Evolutionary conservation across 495 filamentous ascomycete species (phyloP).

Genomic region (Lentithecium fluviatile): DNA sequence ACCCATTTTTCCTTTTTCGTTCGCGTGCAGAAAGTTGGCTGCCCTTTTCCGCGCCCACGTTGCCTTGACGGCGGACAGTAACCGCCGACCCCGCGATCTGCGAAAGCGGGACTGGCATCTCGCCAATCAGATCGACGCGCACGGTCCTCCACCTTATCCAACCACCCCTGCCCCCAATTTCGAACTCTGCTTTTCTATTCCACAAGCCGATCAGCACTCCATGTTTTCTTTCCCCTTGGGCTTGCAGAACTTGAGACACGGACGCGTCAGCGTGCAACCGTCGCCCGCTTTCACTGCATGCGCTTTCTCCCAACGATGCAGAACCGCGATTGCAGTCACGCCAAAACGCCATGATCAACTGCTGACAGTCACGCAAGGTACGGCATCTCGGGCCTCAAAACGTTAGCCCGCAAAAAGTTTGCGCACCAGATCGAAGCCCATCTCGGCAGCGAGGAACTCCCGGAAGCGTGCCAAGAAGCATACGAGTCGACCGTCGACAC

Average conservation of each 20-base stretch:
- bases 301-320: neutral
- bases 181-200: neutral
- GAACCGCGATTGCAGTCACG: neutral
- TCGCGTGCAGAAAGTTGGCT: neutral
- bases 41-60: neutral
- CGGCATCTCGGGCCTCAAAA: slow-evolving; percentile 45
- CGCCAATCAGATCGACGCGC: slow-evolving; percentile 21
- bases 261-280: slow-evolving; percentile 14
- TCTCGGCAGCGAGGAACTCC: slow-evolving; percentile 41
- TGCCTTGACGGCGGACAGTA: neutral
- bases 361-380: slow-evolving; percentile 38
- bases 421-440: slow-evolving; percentile 34
- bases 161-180: slow-evolving; percentile 19
- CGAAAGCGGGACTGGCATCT: slow-evolving; percentile 4
- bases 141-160: slow-evolving; percentile 2
- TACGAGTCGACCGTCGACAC: slow-evolving; percentile 46
- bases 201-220: slow-evolving; percentile 11
- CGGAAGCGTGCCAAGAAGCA: slow-evolving; percentile 45
- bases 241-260: slow-evolving; percentile 15
- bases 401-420: slow-evolving; percentile 46
- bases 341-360: slow-evolving; percentile 2
- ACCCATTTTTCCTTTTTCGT: neutral
- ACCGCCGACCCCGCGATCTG: slow-evolving; percentile 21
- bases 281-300: neutral
- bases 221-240: neutral